Percentiles rank a stretch among this genome's conserved stretches.
Conservation (phyloP, 805 yeast species). For the Saturnispora galanensis region DNA sequence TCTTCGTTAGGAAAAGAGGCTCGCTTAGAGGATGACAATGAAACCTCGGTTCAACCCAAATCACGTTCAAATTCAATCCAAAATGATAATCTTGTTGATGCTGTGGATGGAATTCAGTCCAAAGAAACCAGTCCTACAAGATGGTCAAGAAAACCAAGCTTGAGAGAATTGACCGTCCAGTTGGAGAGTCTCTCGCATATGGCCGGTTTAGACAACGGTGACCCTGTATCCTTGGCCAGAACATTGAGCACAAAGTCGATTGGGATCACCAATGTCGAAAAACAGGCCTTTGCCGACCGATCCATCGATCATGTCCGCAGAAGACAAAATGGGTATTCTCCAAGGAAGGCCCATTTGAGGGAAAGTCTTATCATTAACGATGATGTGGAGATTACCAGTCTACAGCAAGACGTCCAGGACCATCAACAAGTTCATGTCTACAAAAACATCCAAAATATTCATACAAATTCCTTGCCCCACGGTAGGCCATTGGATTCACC, state of each 20-base stretch:
- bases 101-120: constrained; percentile 7
- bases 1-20: constrained; percentile 19
- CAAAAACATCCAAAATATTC: constrained; percentile 12
- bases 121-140: constrained; percentile 1
- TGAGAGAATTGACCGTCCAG: constrained; percentile 65
- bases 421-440: constrained; percentile 11
- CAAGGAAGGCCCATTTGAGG: constrained; percentile 2
- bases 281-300: constrained; percentile 28
- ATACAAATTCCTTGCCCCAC: constrained; percentile 4
- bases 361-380: constrained; percentile 12
- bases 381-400: not conserved
- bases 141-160: constrained; percentile 38
- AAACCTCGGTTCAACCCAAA: not conserved
- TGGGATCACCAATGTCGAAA: constrained; percentile 45
- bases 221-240: constrained; percentile 76
- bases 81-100: not conserved
- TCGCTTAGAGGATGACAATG: constrained; percentile 8
- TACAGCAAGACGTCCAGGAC: constrained; percentile 2
- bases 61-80: not conserved
- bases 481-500: constrained; percentile 9
- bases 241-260: constrained; percentile 64
- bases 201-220: constrained; percentile 71
- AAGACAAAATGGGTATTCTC: constrained; percentile 3
- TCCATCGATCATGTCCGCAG: constrained; percentile 1
- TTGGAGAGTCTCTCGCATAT: constrained; percentile 61